A percentile compares a stretch with the other conserved stretches of the same genome.
These are phyloP conservation scores for Chamaecrista fasciculata DNA, from an alignment of 306 rosid genomes.

Conservation along the genomic window DNA sequence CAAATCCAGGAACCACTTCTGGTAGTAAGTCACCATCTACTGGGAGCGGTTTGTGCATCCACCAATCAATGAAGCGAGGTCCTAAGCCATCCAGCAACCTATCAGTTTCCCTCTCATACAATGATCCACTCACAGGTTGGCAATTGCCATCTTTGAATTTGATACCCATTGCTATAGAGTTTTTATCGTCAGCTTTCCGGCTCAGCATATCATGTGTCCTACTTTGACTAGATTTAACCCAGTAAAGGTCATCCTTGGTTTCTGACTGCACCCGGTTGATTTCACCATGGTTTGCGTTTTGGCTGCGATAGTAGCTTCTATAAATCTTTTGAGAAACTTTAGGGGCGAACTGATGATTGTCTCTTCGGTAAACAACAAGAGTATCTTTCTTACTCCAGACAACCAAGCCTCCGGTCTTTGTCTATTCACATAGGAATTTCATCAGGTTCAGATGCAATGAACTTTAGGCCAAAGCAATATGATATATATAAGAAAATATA, in stretches of 20 bases:
- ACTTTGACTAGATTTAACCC: constrained; percentile 21
- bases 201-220: constrained; percentile 28
- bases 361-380: constrained; percentile 71
- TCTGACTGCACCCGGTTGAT: constrained; percentile 28
- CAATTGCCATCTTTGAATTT: constrained; percentile 17
- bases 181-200: constrained; percentile 18
- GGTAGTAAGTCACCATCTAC: constrained; percentile 90
- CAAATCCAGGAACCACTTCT: constrained; percentile 69
- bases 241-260: constrained; percentile 20
- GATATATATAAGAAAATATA: constrained; percentile 4
- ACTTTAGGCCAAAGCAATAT: neutral
- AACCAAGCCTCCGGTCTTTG: constrained; percentile 85
- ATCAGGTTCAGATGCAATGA: constrained; percentile 19
- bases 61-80: constrained; percentile 91
- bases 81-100: constrained; percentile 80
- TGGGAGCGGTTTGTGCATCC: constrained; percentile 90
- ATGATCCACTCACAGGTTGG: constrained; percentile 42
- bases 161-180: constrained; percentile 23
- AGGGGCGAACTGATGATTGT: constrained; percentile 35
- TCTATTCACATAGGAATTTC: constrained; percentile 41
- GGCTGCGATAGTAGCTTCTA: constrained; percentile 25
- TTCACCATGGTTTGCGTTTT: constrained; percentile 23
- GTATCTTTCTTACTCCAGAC: constrained; percentile 66
- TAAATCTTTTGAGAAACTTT: constrained; percentile 30
- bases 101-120: constrained; percentile 81